These are phyloP conservation scores for Beauveria sp. DNA, from an alignment of 2,329 filamentous ascomycete genomes.

Conservation along the genomic window DNA sequence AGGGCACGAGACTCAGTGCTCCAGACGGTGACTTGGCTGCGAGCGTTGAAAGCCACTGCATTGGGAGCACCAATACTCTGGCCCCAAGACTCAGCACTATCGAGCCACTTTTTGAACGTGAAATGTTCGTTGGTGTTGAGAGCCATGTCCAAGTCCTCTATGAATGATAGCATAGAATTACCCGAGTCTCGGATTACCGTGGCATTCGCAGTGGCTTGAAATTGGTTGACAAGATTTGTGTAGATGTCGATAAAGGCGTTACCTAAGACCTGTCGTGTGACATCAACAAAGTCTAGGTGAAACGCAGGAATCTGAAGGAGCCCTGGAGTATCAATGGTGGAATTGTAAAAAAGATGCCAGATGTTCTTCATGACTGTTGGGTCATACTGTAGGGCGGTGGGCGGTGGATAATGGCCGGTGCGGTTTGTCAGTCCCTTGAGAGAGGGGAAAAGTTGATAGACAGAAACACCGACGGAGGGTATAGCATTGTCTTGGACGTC, in stretches of 20 bases:
- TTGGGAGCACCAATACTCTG: slow-evolving; percentile 13
- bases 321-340: neutral
- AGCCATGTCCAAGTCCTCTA: neutral
- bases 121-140: slow-evolving; percentile 24
- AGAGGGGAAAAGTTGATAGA: neutral
- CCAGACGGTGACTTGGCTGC: slow-evolving; percentile 45
- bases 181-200: neutral
- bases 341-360: neutral
- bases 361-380: neutral
- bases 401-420: neutral
- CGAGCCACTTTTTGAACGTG: slow-evolving; percentile 33
- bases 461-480: neutral
- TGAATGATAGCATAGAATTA: neutral
- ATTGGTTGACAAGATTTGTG: neutral
- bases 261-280: neutral
- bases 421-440: neutral
- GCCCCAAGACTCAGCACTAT: slow-evolving; percentile 27
- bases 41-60: slow-evolving; percentile 29
- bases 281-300: slow-evolving; percentile 1
- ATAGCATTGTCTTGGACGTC: neutral
- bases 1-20: slow-evolving; percentile 36
- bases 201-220: neutral
- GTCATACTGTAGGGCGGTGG: neutral
- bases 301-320: neutral
- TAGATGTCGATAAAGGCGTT: neutral